phyloP scores from a whole-genome alignment of 2,329 filamentous ascomycete genomes.

The Pseudogymnoascus pannorum region DNA sequence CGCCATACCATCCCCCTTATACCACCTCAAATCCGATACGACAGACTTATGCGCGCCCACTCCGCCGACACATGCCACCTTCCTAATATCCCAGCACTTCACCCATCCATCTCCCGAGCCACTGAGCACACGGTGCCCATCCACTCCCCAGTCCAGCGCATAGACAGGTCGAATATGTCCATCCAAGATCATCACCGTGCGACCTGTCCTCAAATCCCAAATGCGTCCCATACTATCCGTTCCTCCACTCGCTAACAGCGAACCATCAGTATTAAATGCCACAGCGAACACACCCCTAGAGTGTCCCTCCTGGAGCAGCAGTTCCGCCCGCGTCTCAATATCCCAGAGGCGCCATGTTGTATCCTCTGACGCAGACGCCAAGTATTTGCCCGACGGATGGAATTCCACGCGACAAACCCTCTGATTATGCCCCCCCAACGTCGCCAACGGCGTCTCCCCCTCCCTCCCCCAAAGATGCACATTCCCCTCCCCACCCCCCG shows the following conservation, averaged over 20 bases:
- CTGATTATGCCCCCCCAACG: conserved; percentile 73
- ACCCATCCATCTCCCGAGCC: conserved; percentile 92
- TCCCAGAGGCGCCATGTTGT: conserved; percentile 98
- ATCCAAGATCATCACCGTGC: conserved; percentile 93
- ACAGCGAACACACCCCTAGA: conserved; percentile 88
- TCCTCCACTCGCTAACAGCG: conserved; percentile 83
- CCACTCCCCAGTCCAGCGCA: conserved; percentile 83
- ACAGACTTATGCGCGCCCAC: conserved; percentile 88
- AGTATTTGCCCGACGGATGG: conserved; percentile 81
- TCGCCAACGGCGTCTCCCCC: conserved; percentile 77
- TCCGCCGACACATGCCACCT: conserved; percentile 73
- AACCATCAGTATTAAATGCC: conserved; percentile 85
- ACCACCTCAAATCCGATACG: conserved; percentile 91
- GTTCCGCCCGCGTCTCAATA: conserved; percentile 72
- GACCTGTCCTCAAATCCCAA: conserved; percentile 88
- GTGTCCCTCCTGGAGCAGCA: conserved; percentile 88
- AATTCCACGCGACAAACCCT: conserved; percentile 91
- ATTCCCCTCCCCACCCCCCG: conserved; percentile 80
- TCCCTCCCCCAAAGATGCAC: conserved; percentile 86
- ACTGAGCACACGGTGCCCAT: conserved; percentile 87
- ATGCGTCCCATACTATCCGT: conserved; percentile 90
- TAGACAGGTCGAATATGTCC: conserved; percentile 85
- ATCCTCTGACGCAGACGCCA: conserved; percentile 91
- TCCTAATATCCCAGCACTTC: conserved; percentile 95
- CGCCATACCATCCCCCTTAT: conserved; percentile 65